Evolutionary conservation across 805 yeast species (phyloP).

Genomic region (Cyberlindnera euphorbiiphila): DNA sequence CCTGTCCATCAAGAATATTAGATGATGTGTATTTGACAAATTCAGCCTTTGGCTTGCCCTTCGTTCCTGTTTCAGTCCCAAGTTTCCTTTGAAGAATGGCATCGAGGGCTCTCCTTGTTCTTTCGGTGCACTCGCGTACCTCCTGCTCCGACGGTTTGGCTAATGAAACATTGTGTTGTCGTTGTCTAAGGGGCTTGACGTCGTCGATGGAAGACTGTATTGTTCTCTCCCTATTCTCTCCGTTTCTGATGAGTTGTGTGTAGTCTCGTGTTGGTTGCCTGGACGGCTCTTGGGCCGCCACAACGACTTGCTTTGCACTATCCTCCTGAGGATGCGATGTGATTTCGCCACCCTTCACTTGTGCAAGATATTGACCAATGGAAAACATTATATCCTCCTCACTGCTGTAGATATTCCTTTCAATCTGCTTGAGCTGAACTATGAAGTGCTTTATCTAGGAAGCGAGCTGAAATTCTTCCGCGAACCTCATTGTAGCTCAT

Average conservation of each 20-base stretch:
- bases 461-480: neutral
- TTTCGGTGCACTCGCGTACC: conserved; percentile 42
- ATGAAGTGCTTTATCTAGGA: no score
- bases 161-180: conserved; percentile 34
- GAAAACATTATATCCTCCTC: conserved; percentile 17
- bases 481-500: neutral
- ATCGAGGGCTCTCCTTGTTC: conserved; percentile 56
- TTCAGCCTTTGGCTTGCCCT: conserved; percentile 32
- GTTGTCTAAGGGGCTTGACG: conserved; percentile 57
- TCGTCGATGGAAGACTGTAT: conserved; percentile 49
- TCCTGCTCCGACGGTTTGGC: conserved; percentile 46
- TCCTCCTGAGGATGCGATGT: neutral
- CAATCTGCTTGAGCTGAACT: neutral
- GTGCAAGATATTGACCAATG: conserved; percentile 19
- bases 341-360: conserved; percentile 6
- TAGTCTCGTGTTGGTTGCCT: conserved; percentile 16
- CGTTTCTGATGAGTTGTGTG: conserved; percentile 21
- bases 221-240: conserved; percentile 16
- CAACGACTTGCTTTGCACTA: conserved; percentile 10
- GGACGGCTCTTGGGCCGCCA: conserved; percentile 11
- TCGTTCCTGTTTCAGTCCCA: conserved; percentile 29
- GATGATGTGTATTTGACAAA: conserved; percentile 44
- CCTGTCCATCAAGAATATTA: conserved; percentile 31
- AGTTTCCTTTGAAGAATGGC: conserved; percentile 42
- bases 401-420: neutral